Conservation (phyloP, 305 asterid species). For the Lippia alba region DNA sequence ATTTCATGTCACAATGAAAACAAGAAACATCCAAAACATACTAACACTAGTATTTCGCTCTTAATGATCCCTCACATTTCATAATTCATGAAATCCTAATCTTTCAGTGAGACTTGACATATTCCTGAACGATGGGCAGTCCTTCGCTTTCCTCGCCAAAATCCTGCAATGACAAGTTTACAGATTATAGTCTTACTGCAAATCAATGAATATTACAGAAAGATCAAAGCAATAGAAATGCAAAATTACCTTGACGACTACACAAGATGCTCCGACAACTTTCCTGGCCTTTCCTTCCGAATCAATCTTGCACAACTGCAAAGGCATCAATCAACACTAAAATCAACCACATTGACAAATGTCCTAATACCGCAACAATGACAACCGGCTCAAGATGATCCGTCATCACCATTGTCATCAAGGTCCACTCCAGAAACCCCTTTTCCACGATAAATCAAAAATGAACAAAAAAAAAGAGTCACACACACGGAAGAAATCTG, state of each 20-base stretch:
- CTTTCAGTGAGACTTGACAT: slow-evolving; percentile 56
- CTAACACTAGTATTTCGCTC: neutral
- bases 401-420: slow-evolving; percentile 43
- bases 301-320: slow-evolving; percentile 72
- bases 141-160: slow-evolving; percentile 74
- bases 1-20: neutral
- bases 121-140: slow-evolving; percentile 71
- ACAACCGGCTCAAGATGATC: slow-evolving; percentile 66
- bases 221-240: neutral
- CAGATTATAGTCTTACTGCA: neutral
- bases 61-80: too few species aligned
- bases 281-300: slow-evolving; percentile 74
- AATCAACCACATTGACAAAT: slow-evolving; percentile 35
- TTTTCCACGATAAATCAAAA: too few species aligned
- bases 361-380: slow-evolving; percentile 29
- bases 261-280: slow-evolving; percentile 63
- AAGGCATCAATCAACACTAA: slow-evolving; percentile 36
- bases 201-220: neutral
- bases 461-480: too few species aligned
- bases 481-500: neutral
- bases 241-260: slow-evolving; percentile 59
- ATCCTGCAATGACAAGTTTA: slow-evolving; percentile 41
- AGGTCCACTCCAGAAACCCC: neutral
- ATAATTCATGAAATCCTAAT: neutral
- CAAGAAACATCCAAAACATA: neutral